Percentiles rank a stretch among this genome's conserved stretches.
phyloP scores from a whole-genome alignment of 2,329 filamentous ascomycete genomes.

The Zymoseptoria crescenta region DNA sequence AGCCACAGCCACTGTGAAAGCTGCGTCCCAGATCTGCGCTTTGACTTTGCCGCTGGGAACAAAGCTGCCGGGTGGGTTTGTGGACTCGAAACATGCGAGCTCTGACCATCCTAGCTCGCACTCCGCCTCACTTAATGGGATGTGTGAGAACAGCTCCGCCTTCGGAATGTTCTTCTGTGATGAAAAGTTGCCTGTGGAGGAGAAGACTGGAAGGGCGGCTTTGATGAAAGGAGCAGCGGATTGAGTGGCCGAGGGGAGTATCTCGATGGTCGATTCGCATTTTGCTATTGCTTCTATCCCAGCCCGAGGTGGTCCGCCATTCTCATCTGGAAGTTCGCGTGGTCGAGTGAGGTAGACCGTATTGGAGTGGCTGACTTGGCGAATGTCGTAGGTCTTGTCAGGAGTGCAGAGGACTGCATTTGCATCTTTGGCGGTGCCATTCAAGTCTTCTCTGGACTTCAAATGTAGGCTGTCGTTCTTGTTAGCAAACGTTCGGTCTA shows the following conservation, averaged over 20 bases:
- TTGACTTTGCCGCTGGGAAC: constrained; percentile 43
- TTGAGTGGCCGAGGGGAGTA: constrained; percentile 25
- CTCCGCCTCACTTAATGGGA: constrained; percentile 46
- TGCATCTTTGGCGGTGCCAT: constrained; percentile 23
- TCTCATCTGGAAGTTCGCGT: constrained; percentile 15
- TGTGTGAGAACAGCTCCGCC: constrained; percentile 38
- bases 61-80: constrained; percentile 29
- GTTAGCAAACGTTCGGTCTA: neutral
- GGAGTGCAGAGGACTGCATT: constrained; percentile 53
- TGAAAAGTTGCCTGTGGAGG: constrained; percentile 21
- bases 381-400: constrained; percentile 50
- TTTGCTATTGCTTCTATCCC: constrained; percentile 38
- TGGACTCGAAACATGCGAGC: constrained; percentile 46
- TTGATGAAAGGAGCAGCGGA: constrained; percentile 32
- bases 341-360: constrained; percentile 49
- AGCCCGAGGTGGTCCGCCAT: constrained; percentile 17
- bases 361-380: constrained; percentile 60
- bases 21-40: constrained; percentile 42
- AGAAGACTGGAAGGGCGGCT: constrained; percentile 34
- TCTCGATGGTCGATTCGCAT: constrained; percentile 39
- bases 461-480: constrained; percentile 33
- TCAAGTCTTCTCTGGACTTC: constrained; percentile 28
- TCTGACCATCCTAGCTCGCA: constrained; percentile 45
- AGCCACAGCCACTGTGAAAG: constrained; percentile 35
- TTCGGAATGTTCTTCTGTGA: constrained; percentile 26